phyloP scores from a whole-genome alignment of 331 rosid genomes.

The Arachis monticola region DNA sequence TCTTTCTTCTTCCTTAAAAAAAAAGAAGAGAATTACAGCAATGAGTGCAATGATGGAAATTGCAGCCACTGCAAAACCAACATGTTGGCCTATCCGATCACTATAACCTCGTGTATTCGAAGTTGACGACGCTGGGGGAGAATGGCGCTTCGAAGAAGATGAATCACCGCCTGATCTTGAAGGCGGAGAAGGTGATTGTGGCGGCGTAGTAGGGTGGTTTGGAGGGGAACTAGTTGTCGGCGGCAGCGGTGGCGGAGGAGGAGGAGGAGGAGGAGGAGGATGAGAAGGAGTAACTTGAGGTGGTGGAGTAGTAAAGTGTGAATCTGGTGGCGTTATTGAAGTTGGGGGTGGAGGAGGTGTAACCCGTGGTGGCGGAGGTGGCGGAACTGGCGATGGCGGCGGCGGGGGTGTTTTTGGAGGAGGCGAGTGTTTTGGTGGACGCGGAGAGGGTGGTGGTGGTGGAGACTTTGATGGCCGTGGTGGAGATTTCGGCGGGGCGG shows the following conservation, averaged over 20 bases:
- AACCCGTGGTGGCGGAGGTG: neutral
- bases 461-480: neutral
- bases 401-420: neutral
- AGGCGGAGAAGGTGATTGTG: conserved; percentile 30
- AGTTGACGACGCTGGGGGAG: neutral
- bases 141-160: conserved; percentile 26
- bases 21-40: conserved; percentile 34
- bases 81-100: conserved; percentile 22
- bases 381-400: conserved; percentile 5
- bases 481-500: neutral
- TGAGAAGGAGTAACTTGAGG: neutral
- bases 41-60: conserved; percentile 52
- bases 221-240: conserved; percentile 3
- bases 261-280: neutral
- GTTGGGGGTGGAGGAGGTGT: conserved; percentile 8
- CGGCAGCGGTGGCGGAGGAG: neutral
- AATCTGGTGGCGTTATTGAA: conserved; percentile 4
- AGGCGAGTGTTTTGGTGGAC: neutral
- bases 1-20: conserved; percentile 47
- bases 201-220: conserved; percentile 6
- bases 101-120: conserved; percentile 4
- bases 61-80: conserved; percentile 58
- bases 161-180: conserved; percentile 12
- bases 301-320: conserved; percentile 8
- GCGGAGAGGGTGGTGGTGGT: neutral